These are phyloP conservation scores for Solanum habrochaites DNA, from an alignment of 257 asterid genomes.

Conservation along the genomic window DNA sequence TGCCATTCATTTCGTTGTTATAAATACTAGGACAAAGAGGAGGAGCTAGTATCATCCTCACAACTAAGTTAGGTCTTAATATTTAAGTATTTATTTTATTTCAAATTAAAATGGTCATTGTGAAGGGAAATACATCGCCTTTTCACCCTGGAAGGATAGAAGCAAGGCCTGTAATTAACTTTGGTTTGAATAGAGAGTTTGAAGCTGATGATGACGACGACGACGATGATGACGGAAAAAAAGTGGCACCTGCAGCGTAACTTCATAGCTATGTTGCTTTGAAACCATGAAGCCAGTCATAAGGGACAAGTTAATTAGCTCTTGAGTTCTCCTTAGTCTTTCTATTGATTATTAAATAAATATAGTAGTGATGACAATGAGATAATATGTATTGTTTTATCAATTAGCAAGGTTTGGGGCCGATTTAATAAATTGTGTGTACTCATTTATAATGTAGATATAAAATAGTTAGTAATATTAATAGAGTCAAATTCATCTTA, in stretches of 20 bases:
- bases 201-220: constrained; percentile 12
- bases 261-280: background rate
- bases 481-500: background rate
- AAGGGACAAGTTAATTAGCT: background rate
- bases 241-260: constrained; percentile 20
- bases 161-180: background rate
- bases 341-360: background rate
- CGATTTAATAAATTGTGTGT: background rate
- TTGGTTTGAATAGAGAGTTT: background rate
- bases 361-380: background rate
- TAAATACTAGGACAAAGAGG: background rate
- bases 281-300: background rate
- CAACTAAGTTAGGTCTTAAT: background rate
- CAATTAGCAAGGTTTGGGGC: background rate
- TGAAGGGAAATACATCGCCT: background rate
- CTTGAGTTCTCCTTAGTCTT: background rate
- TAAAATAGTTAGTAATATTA: background rate
- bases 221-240: constrained; percentile 10
- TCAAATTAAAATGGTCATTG: background rate
- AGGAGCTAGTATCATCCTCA: background rate
- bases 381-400: background rate
- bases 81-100: background rate
- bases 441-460: background rate
- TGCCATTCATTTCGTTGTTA: background rate
- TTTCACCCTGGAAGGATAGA: background rate